Evolutionary conservation across 176 grass and related monocot species (phyloP).

Genomic region (Eragrostis nindensis): DNA sequence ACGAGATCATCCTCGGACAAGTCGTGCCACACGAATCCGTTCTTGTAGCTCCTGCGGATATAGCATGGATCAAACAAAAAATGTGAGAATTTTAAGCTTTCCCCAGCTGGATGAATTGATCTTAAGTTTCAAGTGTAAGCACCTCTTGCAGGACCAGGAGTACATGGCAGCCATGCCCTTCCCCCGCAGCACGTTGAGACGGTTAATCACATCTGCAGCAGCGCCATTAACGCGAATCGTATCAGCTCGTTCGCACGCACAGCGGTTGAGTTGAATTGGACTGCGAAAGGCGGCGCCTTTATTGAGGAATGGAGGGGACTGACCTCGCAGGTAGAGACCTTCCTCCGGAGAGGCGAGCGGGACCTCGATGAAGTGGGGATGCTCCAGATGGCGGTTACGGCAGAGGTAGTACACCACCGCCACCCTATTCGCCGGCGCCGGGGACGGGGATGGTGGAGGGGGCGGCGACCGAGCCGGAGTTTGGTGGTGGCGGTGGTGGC

Average conservation of each 20-base stretch:
- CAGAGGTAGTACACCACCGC: constrained; percentile 95
- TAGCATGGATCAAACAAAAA: constrained; percentile 36
- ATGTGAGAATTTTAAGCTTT: neutral
- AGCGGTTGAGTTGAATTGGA: constrained; percentile 15
- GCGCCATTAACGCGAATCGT: constrained; percentile 37
- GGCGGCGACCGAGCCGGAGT: constrained; percentile 43
- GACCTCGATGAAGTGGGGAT: constrained; percentile 99
- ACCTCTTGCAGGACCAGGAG: constrained; percentile 99
- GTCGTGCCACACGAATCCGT: constrained; percentile 94
- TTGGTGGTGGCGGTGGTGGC: constrained; percentile 40
- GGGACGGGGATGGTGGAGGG: neutral
- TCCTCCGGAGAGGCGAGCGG: constrained; percentile 74
- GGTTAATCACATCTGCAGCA: constrained; percentile 81
- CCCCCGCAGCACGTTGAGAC: constrained; percentile 85
- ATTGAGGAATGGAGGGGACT: neutral
- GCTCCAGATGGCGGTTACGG: constrained; percentile 88
- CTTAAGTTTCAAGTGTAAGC: neutral
- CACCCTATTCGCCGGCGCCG: constrained; percentile 49
- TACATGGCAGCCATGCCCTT: constrained; percentile 89
- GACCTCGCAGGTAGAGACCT: constrained; percentile 93
- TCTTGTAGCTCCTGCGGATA: constrained; percentile 78
- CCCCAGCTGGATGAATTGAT: neutral
- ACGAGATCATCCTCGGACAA: constrained; percentile 76
- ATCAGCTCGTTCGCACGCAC: neutral
- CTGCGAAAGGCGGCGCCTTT: constrained; percentile 19